These are phyloP conservation scores for Tothia fuscella DNA, from an alignment of 2,329 filamentous ascomycete species.

Conservation along the genomic window DNA sequence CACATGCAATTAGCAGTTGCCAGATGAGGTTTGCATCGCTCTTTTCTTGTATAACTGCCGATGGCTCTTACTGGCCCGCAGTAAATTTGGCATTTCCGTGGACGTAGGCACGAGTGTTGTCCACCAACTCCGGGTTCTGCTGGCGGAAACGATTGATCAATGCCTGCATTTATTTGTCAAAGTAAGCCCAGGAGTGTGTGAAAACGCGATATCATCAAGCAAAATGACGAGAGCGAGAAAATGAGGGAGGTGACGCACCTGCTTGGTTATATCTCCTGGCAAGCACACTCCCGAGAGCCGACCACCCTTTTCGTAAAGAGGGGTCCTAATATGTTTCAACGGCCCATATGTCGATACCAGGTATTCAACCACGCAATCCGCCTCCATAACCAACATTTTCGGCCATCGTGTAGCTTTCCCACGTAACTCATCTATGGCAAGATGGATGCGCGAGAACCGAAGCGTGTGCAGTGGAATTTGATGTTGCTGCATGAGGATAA, in stretches of 20 bases:
- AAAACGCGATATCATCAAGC: too few species aligned
- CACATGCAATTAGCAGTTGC: too few species aligned
- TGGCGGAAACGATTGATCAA: constrained; percentile 23
- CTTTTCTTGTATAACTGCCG: too few species aligned
- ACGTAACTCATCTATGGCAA: constrained; percentile 30
- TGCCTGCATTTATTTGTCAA: constrained; percentile 15
- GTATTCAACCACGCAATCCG: constrained; percentile 20
- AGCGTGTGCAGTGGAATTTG: constrained; percentile 14
- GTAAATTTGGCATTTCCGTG: constrained; percentile 32
- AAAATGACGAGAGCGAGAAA: constrained; percentile 8
- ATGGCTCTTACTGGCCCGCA: constrained; percentile 36
- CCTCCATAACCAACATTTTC: constrained; percentile 30
- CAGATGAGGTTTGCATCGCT: too few species aligned
- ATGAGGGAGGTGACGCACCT: constrained; percentile 18
- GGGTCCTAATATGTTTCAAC: constrained; percentile 26
- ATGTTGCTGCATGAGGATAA: constrained; percentile 15
- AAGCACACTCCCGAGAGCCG: constrained; percentile 30
- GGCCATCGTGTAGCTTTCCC: constrained; percentile 38
- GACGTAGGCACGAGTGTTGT: constrained; percentile 21
- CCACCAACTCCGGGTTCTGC: constrained; percentile 21
- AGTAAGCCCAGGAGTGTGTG: too few species aligned
- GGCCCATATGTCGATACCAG: constrained; percentile 21
- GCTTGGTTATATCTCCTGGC: constrained; percentile 25
- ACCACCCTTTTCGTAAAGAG: constrained; percentile 32
- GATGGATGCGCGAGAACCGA: constrained; percentile 34